Conservation (phyloP, 345 rosid species). For the Ceriops tagal region DNA sequence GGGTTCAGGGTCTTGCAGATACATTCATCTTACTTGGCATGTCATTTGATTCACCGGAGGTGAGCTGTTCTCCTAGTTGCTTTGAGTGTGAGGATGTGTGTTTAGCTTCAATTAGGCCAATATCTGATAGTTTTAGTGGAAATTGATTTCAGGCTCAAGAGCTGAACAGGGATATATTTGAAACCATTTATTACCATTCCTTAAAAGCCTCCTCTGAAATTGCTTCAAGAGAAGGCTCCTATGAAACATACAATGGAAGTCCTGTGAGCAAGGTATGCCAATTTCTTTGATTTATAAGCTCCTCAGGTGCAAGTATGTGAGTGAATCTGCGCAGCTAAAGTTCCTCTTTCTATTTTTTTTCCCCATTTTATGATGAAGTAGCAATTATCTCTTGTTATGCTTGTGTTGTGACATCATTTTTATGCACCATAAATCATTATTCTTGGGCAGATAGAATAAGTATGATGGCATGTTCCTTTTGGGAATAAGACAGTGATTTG, state of each 20-base stretch:
- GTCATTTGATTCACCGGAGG: conserved; percentile 91
- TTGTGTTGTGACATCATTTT: neutral
- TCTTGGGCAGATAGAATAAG: too few species aligned
- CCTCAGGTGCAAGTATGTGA: neutral
- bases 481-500: too few species aligned
- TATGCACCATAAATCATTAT: neutral
- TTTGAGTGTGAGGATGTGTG: neutral
- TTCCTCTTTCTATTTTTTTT: neutral
- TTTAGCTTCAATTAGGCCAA: neutral
- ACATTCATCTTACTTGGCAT: conserved; percentile 83
- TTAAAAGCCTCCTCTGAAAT: conserved; percentile 67
- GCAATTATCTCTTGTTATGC: neutral
- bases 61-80: conserved; percentile 21
- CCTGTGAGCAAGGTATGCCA: conserved; percentile 87
- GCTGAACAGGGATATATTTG: conserved; percentile 86
- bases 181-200: conserved; percentile 83
- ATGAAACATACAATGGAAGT: conserved; percentile 74
- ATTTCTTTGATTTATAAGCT: neutral
- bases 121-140: neutral
- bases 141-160: conserved; percentile 64
- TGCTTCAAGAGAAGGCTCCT: conserved; percentile 68
- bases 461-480: neutral
- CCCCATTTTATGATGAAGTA: neutral
- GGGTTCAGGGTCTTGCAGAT: conserved; percentile 96
- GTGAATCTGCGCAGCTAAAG: too few species aligned